Conservation (phyloP, 108 stramenopile genomes). For the Schizochytrium sp. region DNA sequence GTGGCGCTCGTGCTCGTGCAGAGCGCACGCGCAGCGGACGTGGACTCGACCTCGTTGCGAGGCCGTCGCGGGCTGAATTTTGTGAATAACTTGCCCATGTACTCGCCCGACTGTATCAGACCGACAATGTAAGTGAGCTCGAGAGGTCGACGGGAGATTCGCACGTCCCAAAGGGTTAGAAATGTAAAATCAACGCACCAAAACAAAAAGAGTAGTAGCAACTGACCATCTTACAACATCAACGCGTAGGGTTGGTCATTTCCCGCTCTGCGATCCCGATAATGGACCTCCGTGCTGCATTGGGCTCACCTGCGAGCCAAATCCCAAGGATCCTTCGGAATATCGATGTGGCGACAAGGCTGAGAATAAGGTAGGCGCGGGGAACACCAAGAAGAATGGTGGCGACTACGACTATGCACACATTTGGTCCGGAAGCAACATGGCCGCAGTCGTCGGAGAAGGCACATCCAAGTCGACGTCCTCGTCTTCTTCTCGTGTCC, state of each 20-base stretch:
- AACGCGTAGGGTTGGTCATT: neutral
- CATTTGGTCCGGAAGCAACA: neutral
- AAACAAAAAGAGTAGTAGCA: too few species aligned
- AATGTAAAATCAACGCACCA: too few species aligned
- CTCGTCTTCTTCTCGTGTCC: neutral
- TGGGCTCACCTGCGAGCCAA: neutral
- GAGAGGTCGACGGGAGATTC: too few species aligned
- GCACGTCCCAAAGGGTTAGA: too few species aligned
- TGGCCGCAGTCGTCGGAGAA: too few species aligned
- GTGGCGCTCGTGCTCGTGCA: neutral
- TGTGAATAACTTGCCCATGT: neutral
- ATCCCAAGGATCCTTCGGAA: neutral
- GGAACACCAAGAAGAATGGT: neutral
- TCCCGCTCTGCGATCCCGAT: neutral
- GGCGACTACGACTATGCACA: constrained; percentile 8
- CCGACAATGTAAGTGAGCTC: neutral
- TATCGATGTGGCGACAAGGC: neutral
- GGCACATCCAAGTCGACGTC: too few species aligned
- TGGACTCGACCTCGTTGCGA: neutral
- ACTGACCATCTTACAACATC: too few species aligned
- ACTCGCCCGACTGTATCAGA: neutral
- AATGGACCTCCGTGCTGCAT: neutral
- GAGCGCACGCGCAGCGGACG: neutral
- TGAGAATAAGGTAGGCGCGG: neutral
- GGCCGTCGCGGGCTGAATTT: too few species aligned